Evolutionary conservation across 345 rosid species (phyloP), one percentile per base, ranked within the genome.

Genomic region (Litchi chinensis): DNA sequence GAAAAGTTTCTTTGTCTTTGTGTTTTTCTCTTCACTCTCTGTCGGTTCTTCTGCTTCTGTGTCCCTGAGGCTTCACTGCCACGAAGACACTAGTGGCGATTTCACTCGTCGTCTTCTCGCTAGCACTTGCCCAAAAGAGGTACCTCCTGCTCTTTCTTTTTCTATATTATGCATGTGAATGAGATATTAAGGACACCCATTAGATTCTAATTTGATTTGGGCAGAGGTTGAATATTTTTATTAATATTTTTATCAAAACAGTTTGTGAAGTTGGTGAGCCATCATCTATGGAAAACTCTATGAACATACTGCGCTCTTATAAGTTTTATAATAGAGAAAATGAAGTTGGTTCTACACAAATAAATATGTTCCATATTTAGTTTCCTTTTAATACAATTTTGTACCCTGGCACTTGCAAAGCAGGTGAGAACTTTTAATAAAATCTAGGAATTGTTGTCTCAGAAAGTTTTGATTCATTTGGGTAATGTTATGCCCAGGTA

Each of bases 401-500:
- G 37, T 32, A 28, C 40, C 22, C 71, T 52, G 63, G 69, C 57
- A 72, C 64, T 69, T 69, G 65, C 44, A 82, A 70, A 77, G 54
- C 84, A 76, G 84, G 81, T 69, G 81, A 82, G 76, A 81, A 84
- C 75, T 70, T 78, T 21, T 81, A 85, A 82, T 67, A 83, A 66
- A 63, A 39, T 86, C 37, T 72, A 74, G 85, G 81, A 76, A 79
- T 74, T 73, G 64, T 80, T 85, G 65, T 57, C 66, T 74, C 77
- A 80, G 74, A 89, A 81, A 75, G 74, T 79, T 83, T 56, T 73
- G 81, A 41, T 77, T 81, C 82, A 71, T 78, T 70, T 63, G 6
- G 8, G 65, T 84, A 79, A 68, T 79, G 12, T 73, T 70, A 48
- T 37, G 68, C 59, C 69, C 77, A 79, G 87, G 83, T 86, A 81